Evolutionary conservation across 1,284 basidiomycete species (phyloP).

Genomic region (Inonotus hispidus): DNA sequence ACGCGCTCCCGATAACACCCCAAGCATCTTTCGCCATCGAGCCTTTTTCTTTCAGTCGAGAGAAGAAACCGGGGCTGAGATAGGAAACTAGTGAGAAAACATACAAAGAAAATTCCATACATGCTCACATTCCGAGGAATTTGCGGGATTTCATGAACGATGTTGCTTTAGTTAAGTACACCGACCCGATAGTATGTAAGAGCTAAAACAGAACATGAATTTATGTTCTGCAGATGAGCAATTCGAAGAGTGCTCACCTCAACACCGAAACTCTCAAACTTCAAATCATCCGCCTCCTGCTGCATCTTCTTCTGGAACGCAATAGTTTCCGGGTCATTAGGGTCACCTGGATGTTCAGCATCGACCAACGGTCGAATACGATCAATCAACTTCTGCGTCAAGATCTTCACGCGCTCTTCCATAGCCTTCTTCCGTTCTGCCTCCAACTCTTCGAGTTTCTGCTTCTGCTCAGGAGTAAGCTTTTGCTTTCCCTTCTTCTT

Average conservation of each 20-base stretch:
- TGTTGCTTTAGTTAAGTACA: constrained; percentile 92
- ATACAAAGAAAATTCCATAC: not conserved
- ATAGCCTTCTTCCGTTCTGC: constrained; percentile 74
- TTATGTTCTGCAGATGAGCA: not conserved
- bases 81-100: not conserved
- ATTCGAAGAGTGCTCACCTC: constrained; percentile 52
- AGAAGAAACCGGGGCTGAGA: constrained; percentile 85
- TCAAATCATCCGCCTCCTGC: constrained; percentile 92
- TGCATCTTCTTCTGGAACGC: constrained; percentile 75
- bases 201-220: constrained; percentile 39
- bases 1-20: constrained; percentile 91
- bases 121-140: constrained; percentile 79
- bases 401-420: constrained; percentile 66
- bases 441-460: constrained; percentile 78
- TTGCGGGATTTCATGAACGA: constrained; percentile 90
- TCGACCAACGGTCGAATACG: constrained; percentile 85
- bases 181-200: constrained; percentile 79
- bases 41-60: constrained; percentile 92
- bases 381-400: constrained; percentile 77
- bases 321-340: constrained; percentile 79
- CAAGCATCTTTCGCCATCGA: constrained; percentile 90
- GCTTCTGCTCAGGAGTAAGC: constrained; percentile 78
- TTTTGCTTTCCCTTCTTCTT: constrained; percentile 51
- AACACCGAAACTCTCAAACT: constrained; percentile 96
- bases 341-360: constrained; percentile 82